Percentiles rank a stretch among this genome's conserved stretches.
These are phyloP conservation scores for Malus hybrid DNA, from an alignment of 331 rosid genomes.

Conservation along the genomic window DNA sequence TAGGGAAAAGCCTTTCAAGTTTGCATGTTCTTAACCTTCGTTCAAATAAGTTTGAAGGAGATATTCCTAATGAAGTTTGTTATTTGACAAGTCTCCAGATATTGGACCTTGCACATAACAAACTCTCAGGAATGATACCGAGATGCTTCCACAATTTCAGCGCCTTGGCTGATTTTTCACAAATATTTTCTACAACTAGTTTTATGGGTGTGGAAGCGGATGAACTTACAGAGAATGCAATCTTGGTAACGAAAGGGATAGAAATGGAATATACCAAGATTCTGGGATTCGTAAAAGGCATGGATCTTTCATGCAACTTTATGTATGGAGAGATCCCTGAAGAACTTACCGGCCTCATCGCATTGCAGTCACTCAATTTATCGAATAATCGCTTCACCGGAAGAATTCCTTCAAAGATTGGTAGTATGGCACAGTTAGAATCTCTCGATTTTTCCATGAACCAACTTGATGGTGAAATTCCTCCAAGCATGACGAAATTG, in stretches of 20 bases:
- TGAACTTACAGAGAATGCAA: no score
- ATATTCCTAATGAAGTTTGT: no score
- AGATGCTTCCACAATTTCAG: no score
- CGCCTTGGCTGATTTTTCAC: no score
- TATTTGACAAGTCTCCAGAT: no score
- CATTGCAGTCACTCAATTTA: not conserved
- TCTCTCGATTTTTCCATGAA: slow-evolving; percentile 17
- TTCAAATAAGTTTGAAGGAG: no score
- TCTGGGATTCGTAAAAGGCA: rapidly evolving
- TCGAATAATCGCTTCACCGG: slow-evolving; percentile 20
- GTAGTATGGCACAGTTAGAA: not conserved
- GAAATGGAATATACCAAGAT: not conserved
- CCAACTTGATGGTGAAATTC: slow-evolving; percentile 11
- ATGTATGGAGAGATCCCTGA: slow-evolving; percentile 20
- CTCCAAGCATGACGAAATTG: not conserved
- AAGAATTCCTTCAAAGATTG: not conserved
- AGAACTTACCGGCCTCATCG: slow-evolving; percentile 6
- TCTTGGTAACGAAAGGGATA: not conserved
- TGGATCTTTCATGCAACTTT: slow-evolving; percentile 22
- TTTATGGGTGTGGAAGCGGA: no score
- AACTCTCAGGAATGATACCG: no score
- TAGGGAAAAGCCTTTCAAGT: no score
- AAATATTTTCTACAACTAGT: no score
- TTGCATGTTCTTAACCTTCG: no score
- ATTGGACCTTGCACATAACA: no score